phyloP scores from a whole-genome alignment of 2,329 filamentous ascomycete species.

The Gyromitra esculenta region DNA sequence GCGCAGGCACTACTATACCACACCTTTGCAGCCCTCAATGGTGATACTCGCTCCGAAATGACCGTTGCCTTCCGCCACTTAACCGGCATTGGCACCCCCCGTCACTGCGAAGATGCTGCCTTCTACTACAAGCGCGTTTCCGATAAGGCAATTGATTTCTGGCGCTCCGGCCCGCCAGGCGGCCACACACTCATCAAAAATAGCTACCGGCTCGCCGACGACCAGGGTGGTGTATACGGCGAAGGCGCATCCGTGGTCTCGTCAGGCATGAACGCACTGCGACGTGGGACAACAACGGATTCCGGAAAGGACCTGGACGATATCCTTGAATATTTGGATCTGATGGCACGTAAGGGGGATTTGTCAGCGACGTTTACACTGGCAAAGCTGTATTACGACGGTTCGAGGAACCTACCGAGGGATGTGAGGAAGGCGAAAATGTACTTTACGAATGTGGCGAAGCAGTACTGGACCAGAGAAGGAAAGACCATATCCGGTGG shows the following conservation, averaged over 20 bases:
- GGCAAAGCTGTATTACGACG: conserved; percentile 88
- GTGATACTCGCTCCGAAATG: conserved; percentile 90
- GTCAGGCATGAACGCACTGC: conserved; percentile 82
- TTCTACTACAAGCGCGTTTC: conserved; percentile 93
- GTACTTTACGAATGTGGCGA: conserved; percentile 82
- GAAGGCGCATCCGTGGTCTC: conserved; percentile 92
- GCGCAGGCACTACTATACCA: conserved; percentile 81
- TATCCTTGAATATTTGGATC: conserved; percentile 90
- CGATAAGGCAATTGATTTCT: conserved; percentile 89
- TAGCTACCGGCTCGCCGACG: conserved; percentile 86
- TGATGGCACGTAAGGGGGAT: conserved; percentile 90
- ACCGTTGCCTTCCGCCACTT: conserved; percentile 87
- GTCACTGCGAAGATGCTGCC: conserved; percentile 84
- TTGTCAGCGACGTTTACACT: conserved; percentile 86
- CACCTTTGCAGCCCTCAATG: conserved; percentile 86
- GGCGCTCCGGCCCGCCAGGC: conserved; percentile 87
- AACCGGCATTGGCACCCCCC: conserved; percentile 82
- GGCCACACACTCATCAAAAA: conserved; percentile 81
- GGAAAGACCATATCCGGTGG: conserved; percentile 77
- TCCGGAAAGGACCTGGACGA: conserved; percentile 89
- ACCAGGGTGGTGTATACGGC: conserved; percentile 90
- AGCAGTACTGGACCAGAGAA: conserved; percentile 82
- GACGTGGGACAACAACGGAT: conserved; percentile 77
- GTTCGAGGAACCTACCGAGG: conserved; percentile 76
- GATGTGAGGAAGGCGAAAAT: conserved; percentile 78